Evolutionary conservation across 2,329 filamentous ascomycete genomes (phyloP).

Genomic region (Aspergillus alliaceus): DNA sequence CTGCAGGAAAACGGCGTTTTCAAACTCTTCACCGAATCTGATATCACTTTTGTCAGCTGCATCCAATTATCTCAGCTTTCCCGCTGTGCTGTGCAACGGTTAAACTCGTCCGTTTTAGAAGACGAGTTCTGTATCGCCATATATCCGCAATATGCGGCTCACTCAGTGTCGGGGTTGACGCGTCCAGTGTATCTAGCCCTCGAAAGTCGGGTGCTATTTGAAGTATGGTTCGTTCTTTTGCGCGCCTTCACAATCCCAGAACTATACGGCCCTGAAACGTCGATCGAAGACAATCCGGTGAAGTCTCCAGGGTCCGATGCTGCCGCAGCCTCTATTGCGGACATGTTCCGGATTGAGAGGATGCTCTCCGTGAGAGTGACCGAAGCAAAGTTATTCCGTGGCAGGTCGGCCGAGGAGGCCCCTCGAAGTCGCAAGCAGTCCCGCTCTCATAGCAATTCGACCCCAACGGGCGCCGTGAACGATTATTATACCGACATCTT

Average conservation of each 20-base stretch:
- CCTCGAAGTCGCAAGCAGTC: constrained; percentile 35
- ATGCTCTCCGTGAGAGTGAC: constrained; percentile 60
- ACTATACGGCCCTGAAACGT: constrained; percentile 68
- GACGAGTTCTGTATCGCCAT: constrained; percentile 94
- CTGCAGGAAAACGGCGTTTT: constrained; percentile 93
- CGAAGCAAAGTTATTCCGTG: constrained; percentile 57
- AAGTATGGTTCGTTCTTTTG: constrained; percentile 93
- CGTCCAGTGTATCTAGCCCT: constrained; percentile 87
- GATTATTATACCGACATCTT: constrained; percentile 52
- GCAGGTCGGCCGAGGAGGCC: constrained; percentile 31
- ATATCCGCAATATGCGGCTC: constrained; percentile 85
- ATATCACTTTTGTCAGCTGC: constrained; percentile 74
- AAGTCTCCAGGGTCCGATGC: constrained; percentile 29
- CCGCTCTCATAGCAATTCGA: constrained; percentile 28
- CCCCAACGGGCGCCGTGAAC: constrained; percentile 31
- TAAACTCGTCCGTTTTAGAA: constrained; percentile 87
- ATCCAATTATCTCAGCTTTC: constrained; percentile 88
- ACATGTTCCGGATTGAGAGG: constrained; percentile 68
- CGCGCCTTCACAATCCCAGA: constrained; percentile 91
- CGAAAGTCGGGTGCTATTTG: constrained; percentile 85
- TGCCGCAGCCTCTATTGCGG: constrained; percentile 42
- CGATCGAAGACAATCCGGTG: constrained; percentile 44
- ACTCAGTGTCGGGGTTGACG: constrained; percentile 71
- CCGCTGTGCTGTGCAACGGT: constrained; percentile 82
- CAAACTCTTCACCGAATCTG: constrained; percentile 83